phyloP scores from a whole-genome alignment of 148 eudicot genomes.

The Tetragonia tetragonoides region DNA sequence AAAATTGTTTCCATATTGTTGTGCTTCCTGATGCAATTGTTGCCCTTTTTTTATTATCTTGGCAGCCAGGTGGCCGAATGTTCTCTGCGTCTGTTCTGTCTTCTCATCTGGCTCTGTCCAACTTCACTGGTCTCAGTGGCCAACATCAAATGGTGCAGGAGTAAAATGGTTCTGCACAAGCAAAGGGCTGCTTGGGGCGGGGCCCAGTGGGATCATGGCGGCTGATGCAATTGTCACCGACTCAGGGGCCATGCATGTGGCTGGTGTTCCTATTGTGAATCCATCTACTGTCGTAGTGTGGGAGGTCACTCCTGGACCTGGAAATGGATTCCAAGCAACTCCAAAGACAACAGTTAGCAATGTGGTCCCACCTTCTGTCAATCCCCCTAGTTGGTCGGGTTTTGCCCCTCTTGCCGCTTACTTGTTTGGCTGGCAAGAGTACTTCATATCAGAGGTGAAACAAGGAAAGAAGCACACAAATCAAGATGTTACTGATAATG shows the following conservation, averaged over 20 bases:
- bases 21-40: background rate
- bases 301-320: constrained; percentile 98
- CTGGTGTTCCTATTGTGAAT: constrained; percentile 97
- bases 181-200: constrained; percentile 97
- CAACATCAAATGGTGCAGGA: constrained; percentile 56
- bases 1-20: background rate
- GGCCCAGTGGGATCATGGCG: constrained; percentile 99
- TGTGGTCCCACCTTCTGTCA: constrained; percentile 79
- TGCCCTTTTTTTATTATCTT: constrained; percentile 15
- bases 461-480: constrained; percentile 73
- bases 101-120: constrained; percentile 97
- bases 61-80: constrained; percentile 99
- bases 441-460: constrained; percentile 68
- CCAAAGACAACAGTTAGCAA: constrained; percentile 59
- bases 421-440: constrained; percentile 88
- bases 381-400: constrained; percentile 90
- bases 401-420: constrained; percentile 94
- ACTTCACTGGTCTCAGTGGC: constrained; percentile 98
- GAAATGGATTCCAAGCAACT: constrained; percentile 84
- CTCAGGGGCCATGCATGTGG: constrained; percentile 94
- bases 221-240: constrained; percentile 98
- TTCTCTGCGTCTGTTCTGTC: constrained; percentile 94
- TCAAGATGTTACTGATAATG: constrained; percentile 64
- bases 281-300: constrained; percentile 98
- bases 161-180: constrained; percentile 95